phyloP scores from a whole-genome alignment of 495 filamentous ascomycete species.

The Penicillium salamii region DNA sequence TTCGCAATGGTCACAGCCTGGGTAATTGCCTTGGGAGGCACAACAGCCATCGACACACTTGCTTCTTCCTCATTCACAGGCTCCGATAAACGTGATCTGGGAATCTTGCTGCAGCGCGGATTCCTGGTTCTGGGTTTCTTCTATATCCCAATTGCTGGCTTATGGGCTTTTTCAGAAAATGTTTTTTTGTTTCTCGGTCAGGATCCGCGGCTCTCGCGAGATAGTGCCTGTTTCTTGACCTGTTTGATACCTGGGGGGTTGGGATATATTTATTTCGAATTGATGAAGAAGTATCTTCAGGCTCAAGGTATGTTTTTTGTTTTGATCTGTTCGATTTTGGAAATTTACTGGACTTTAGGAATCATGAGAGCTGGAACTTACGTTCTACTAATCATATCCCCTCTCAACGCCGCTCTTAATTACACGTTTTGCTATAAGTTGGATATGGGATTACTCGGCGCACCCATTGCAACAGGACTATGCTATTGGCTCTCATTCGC shows the following conservation, averaged over 20 bases:
- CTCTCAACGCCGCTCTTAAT: conserved; percentile 73
- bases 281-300: conserved; percentile 89
- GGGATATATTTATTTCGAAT: conserved; percentile 89
- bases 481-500: conserved; percentile 86
- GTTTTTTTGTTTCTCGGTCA: conserved; percentile 78
- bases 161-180: conserved; percentile 77
- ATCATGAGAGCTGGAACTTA: conserved; percentile 89
- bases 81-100: conserved; percentile 76
- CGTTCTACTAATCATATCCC: conserved; percentile 79
- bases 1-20: conserved; percentile 90
- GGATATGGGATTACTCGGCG: conserved; percentile 69
- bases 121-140: conserved; percentile 72
- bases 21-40: conserved; percentile 89
- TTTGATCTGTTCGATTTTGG: background rate
- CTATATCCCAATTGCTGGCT: conserved; percentile 69
- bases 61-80: conserved; percentile 86
- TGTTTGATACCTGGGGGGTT: conserved; percentile 81
- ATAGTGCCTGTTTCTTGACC: conserved; percentile 72
- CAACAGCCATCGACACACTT: conserved; percentile 85
- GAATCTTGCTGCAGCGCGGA: conserved; percentile 75
- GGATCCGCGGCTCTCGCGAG: conserved; percentile 69
- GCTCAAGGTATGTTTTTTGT: conserved; percentile 63
- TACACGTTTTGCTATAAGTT: conserved; percentile 77
- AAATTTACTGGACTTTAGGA: conserved; percentile 38
- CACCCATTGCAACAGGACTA: conserved; percentile 78